Base-by-base conservation (phyloP, 495 filamentous ascomycete species). In the Tuber microsphaerosporum region DNA sequence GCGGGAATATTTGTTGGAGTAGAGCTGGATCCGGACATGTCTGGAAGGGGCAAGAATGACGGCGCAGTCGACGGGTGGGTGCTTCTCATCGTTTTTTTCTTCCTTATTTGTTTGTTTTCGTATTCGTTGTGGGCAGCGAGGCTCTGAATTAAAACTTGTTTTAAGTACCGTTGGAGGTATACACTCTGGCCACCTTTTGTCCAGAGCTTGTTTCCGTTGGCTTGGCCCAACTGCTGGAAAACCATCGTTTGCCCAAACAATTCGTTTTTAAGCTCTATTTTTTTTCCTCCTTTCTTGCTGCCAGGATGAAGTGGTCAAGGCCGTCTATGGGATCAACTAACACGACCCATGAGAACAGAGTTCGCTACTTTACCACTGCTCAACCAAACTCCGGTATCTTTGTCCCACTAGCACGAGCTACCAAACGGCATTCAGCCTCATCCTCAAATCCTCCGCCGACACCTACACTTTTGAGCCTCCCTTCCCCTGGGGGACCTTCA, bases 51-150 rank as follows among this genome's bases (percentile, higher is more conserved):
- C 45, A 99, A 99, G 86, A 99, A 99, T 82, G 94, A 87, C 80
- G 95, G 95, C 48, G 94, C 97, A 85, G 96, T 99, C 70, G 95
- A 99, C 77, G 96, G 95, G 92, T 94, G 87, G 85, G 89, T 82
- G 68, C 65, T 68, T 68, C 45, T 22, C 68, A 41, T 41, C 39
- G 39, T 65, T 71, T 43, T 71, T 75, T 71, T 44, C 34, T 74
- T 68, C 26, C 69, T 75, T 19, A 16, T 72, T 69, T 42, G 39
- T 71, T 42, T 34, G 19, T 76, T 46, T 73, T 56, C 44, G 43
- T 51, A 48, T 34, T 72, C 19, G 65, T 44, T 69, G 70, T 71
- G 56, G 56, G 56, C 26, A 19, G 26, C 56, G 26, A 34, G 56
- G 26, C 56, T 65, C 56, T 17, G 26, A 34, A 65, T 34, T 34